Conservation (phyloP, 2,329 filamentous ascomycete species). For the Claviceps sp. region DNA sequence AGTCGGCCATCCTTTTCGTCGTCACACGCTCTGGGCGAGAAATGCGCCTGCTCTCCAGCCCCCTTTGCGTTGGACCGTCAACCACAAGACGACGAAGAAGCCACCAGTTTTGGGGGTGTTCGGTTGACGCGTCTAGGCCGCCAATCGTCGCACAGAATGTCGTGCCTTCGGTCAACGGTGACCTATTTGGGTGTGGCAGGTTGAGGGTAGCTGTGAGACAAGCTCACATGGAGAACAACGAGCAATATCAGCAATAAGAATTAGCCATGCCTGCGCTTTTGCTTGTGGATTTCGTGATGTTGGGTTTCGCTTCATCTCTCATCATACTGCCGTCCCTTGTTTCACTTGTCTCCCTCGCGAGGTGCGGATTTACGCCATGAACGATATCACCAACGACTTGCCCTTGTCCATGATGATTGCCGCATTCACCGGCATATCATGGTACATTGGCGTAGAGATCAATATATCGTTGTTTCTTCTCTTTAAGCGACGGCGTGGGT, state of each 20-base stretch:
- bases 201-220: no score
- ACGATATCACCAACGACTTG: conserved; percentile 10
- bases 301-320: no score
- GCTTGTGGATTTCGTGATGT: background rate
- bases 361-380: conserved; percentile 1
- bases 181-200: no score
- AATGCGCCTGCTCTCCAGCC: background rate
- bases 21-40: background rate
- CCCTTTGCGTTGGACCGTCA: background rate
- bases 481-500: conserved; percentile 16
- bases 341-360: background rate
- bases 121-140: background rate
- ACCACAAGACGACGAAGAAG: background rate
- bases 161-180: background rate
- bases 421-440: conserved; percentile 22
- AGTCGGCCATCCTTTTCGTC: background rate
- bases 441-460: conserved; percentile 18
- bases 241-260: background rate
- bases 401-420: conserved; percentile 21
- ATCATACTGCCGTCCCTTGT: no score
- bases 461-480: conserved; percentile 15
- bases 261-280: background rate
- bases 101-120: background rate
- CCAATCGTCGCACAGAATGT: background rate
- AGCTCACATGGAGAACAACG: background rate